Evolutionary conservation across 495 filamentous ascomycete genomes (phyloP), one percentile per base, ranked within the genome.

Genomic region (Penicillium fimorum): DNA sequence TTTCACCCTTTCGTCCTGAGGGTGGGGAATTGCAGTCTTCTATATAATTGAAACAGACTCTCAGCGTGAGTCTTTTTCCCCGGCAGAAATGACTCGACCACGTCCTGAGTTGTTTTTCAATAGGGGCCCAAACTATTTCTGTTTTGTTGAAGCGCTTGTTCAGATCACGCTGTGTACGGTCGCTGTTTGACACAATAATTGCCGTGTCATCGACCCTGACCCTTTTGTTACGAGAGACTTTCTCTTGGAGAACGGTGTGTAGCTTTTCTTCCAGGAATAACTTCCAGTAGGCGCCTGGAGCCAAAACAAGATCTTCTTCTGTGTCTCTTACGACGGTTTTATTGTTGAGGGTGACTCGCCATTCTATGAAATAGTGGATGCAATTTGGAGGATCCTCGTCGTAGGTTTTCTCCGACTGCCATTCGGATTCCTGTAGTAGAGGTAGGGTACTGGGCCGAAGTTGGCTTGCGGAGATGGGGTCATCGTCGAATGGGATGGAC

Each of bases 321-420:
- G 58, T 74, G 27, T 71, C 66, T 45, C 59, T 67, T 18, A n/a
- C n/a, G n/a, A 70, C 53, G 33, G 50, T 46, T 56, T 63, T 64
- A 8, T 72, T 70, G 41, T 70, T 70, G 12, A 74, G n/a, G 43
- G 43, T 57, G 15, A 70, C 54, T 47, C 66, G 68, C 68, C 63
- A 71, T 43, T 71, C 66, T 50, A 71, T 74, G 8, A 60, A 64
- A 53, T 72, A 72, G 57, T 71, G 56, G 53, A 70, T 62, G 57
- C 47, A 68, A 55, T 24, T 67, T 32, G 59, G 70, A 27, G 55
- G 47, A 49, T 68, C 49, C 55, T 72, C 60, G 49, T 71, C 56
- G 50, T 72, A 72, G 30, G 9, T 9, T 1, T 9, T 30, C 7
- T 30, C 30, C 10, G 10, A 3, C 30, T 12, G 9, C 30, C 30